Evolutionary conservation across 2,329 filamentous ascomycete species (phyloP).

Genomic region (Rhinocladiella similis): DNA sequence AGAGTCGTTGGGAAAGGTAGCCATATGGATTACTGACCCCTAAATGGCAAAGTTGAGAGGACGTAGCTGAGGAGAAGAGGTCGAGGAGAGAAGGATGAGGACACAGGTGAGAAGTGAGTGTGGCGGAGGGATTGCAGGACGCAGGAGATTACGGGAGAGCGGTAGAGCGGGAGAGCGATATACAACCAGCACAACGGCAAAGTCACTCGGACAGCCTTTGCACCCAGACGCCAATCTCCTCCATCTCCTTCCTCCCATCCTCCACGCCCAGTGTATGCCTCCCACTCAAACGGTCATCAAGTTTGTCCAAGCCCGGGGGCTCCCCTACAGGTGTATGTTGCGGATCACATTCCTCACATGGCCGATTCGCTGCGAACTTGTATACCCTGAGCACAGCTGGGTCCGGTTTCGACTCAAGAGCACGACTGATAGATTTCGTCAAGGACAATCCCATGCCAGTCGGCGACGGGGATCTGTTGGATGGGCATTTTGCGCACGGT

Average conservation of each 20-base stretch:
- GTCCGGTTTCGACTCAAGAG: constrained; percentile 4
- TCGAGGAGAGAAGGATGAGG: too few species aligned
- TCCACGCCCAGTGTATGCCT: constrained; percentile 7
- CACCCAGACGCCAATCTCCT: constrained; percentile 2
- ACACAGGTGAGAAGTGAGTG: too few species aligned
- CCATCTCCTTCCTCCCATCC: constrained; percentile 2
- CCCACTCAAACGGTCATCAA: neutral
- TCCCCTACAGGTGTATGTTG: neutral
- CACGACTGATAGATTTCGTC: neutral
- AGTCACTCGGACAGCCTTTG: neutral
- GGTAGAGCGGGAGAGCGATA: too few species aligned
- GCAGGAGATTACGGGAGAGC: too few species aligned
- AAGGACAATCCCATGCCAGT: neutral
- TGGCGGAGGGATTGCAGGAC: too few species aligned
- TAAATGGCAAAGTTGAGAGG: too few species aligned
- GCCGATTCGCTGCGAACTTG: constrained; percentile 2
- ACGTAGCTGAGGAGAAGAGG: too few species aligned
- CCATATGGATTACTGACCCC: too few species aligned
- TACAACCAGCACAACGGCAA: too few species aligned
- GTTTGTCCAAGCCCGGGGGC: neutral
- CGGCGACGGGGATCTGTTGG: neutral
- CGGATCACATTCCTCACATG: constrained; percentile 7
- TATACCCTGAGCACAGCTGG: constrained; percentile 2
- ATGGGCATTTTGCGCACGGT: neutral
- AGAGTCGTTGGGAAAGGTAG: too few species aligned